Evolutionary conservation across 257 asterid species (phyloP), one percentile per base, ranked within the genome.

Genomic region (Coffea canephora): DNA sequence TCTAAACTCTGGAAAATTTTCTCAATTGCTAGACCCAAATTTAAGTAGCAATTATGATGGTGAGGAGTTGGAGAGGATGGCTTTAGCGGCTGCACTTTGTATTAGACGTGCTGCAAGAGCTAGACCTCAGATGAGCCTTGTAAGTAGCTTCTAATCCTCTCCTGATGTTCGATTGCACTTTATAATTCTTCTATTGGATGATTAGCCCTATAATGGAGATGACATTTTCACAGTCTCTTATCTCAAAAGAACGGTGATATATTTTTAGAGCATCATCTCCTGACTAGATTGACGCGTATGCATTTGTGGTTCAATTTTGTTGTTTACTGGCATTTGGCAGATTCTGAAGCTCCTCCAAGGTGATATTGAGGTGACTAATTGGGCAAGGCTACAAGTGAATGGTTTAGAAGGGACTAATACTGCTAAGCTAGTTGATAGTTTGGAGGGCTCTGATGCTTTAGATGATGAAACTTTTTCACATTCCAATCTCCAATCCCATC

Each of bases 91-190:
- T 77, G 88, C 93, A 48, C 96, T 96, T 79, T 94, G 99, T 62
- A 89, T 91, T 72, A 87, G 97, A 74, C 97, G 96, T 36, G 90
- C 96, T 71, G 93, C 98, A 27, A 88, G 93, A 82, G 97, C 97
- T 83, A 90, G 99, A 49, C 99, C 99, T 48, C 95, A 94, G 50
- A 94, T 91, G 94, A 89, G 91, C 85, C 86, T 85, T 39, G 99
- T 96, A 87, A 89, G 96, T 90, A 14, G 23, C 64, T 52, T 71
- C 64, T 73, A 11, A 18, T 9, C 8, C 19, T 80, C 21, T 34
- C 67, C 48, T 64, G 75, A 19, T 31, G 43, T 6, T 10, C 14
- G 27, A 7, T 6, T 41, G 43, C 49, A 19, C 49, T 41, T 21
- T 74, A 43, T 14, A 11, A 15, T 39, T 16, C 45, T 62, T 76